Percentiles rank a stretch among this genome's conserved stretches.
Evolutionary conservation across 257 asterid species (phyloP).

Genomic region (Jaltomata sinuosa): DNA sequence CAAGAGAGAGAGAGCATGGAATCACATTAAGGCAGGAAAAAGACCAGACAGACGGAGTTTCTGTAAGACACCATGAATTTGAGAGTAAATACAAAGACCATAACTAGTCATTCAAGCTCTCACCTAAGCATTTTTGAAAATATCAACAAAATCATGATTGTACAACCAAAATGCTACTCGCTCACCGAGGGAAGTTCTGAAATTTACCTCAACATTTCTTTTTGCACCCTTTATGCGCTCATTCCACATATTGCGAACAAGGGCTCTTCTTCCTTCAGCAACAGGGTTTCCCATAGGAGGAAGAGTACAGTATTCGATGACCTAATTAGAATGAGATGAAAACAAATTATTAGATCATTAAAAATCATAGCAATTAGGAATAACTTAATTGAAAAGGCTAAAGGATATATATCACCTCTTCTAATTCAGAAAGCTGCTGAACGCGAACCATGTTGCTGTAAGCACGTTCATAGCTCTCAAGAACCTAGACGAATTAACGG

Average conservation of each 20-base stretch:
- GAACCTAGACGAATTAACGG: conserved; percentile 45
- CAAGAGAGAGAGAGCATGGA: background rate
- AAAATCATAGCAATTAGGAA: background rate
- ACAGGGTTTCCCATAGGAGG: conserved; percentile 83
- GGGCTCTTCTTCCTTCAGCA: conserved; percentile 84
- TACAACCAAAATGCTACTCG: background rate
- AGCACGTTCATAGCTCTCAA: conserved; percentile 98
- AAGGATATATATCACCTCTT: conserved; percentile 51
- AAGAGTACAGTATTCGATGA: conserved; percentile 87
- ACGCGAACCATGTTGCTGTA: conserved; percentile 98
- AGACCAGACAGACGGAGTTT: background rate
- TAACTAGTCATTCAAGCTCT: background rate
- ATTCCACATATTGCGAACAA: conserved; percentile 95
- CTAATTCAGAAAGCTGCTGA: conserved; percentile 92
- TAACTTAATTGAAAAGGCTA: background rate
- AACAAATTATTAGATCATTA: background rate
- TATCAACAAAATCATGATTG: background rate
- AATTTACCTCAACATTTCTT: conserved; percentile 88
- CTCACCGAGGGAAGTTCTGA: background rate
- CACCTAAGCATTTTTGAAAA: background rate
- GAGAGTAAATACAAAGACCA: background rate
- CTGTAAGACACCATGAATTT: background rate
- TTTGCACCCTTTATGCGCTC: conserved; percentile 96
- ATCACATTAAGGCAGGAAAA: background rate
- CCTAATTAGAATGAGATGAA: conserved; percentile 40